Percentiles rank a stretch among this genome's conserved stretches.
Conservation (phyloP, 2,329 filamentous ascomycete species). For the Dactylellina leptospora region DNA sequence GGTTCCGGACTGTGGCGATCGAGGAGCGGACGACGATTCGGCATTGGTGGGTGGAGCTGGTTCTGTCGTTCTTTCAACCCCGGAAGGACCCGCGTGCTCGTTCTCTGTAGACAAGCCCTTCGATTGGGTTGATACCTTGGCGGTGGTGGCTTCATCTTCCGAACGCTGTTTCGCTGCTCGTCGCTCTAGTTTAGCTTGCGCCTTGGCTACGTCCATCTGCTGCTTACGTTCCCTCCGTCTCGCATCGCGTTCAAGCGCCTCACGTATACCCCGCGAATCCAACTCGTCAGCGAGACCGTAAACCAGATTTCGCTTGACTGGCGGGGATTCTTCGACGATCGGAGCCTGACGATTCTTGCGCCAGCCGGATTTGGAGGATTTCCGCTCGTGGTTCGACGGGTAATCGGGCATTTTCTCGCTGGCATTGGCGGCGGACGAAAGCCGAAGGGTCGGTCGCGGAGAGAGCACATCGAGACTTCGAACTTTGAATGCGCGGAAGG, state of each 20-base stretch:
- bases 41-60: slow-evolving; percentile 11
- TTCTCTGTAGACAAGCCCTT: slow-evolving; percentile 40
- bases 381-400: slow-evolving; percentile 63
- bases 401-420: slow-evolving; percentile 62
- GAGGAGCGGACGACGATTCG: slow-evolving; percentile 21
- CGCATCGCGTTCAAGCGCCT: slow-evolving; percentile 88
- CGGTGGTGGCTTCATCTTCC: slow-evolving; percentile 64
- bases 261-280: slow-evolving; percentile 81
- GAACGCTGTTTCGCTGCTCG: slow-evolving; percentile 73
- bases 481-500: slow-evolving; percentile 72
- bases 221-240: slow-evolving; percentile 80
- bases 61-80: too few species aligned
- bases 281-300: slow-evolving; percentile 82
- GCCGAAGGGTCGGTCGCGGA: slow-evolving; percentile 80
- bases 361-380: slow-evolving; percentile 62
- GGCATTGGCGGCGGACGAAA: slow-evolving; percentile 71
- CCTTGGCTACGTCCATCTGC: slow-evolving; percentile 72
- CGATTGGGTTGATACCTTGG: slow-evolving; percentile 31
- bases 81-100: slow-evolving; percentile 51
- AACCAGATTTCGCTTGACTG: slow-evolving; percentile 64
- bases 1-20: slow-evolving; percentile 47
- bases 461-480: slow-evolving; percentile 82
- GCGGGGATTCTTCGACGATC: slow-evolving; percentile 71
- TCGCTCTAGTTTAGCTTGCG: slow-evolving; percentile 72
- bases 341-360: slow-evolving; percentile 66